A percentile compares a stretch with the other conserved stretches of the same genome.
phyloP scores from a whole-genome alignment of 192 early-diverging fungal genomes.

The Spinellus fusiger region DNA sequence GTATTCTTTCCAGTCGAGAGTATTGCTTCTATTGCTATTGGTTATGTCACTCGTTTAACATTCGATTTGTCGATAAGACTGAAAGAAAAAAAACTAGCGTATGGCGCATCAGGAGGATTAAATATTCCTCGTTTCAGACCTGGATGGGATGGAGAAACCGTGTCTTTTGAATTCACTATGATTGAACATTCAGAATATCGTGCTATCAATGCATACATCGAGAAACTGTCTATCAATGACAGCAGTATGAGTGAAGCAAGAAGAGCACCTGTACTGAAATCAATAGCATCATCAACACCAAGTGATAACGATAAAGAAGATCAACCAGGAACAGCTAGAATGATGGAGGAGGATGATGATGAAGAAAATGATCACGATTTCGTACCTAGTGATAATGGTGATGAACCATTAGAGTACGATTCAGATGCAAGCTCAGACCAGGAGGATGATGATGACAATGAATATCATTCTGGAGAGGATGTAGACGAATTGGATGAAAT shows the following conservation, averaged over 20 bases:
- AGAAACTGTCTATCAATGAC: slow-evolving; percentile 24
- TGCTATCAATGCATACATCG: slow-evolving; percentile 31
- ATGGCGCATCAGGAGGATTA: slow-evolving; percentile 1
- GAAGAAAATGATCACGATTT: slow-evolving; percentile 21
- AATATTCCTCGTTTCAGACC: background rate
- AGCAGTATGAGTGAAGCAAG: slow-evolving; percentile 25
- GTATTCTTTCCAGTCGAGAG: slow-evolving; percentile 35
- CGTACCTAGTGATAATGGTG: slow-evolving; percentile 1
- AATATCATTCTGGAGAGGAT: background rate
- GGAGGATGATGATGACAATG: slow-evolving; percentile 16
- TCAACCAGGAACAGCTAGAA: background rate
- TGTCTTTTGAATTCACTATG: slow-evolving; percentile 28
- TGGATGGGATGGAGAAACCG: slow-evolving; percentile 2
- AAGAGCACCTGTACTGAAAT: background rate
- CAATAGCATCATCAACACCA: background rate
- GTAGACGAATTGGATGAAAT: too few species aligned
- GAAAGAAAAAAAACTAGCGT: background rate
- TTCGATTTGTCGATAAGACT: slow-evolving; percentile 31
- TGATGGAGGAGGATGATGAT: background rate
- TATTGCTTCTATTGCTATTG: slow-evolving; percentile 29
- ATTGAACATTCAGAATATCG: slow-evolving; percentile 38
- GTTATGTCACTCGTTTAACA: slow-evolving; percentile 31
- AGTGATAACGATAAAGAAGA: slow-evolving; percentile 26
- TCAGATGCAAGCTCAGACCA: slow-evolving; percentile 21
- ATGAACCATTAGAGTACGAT: slow-evolving; percentile 1